Percentiles rank a stretch among this genome's conserved stretches.
Evolutionary conservation across 257 asterid genomes (phyloP).

Genomic region (Solanum etuberosum): DNA sequence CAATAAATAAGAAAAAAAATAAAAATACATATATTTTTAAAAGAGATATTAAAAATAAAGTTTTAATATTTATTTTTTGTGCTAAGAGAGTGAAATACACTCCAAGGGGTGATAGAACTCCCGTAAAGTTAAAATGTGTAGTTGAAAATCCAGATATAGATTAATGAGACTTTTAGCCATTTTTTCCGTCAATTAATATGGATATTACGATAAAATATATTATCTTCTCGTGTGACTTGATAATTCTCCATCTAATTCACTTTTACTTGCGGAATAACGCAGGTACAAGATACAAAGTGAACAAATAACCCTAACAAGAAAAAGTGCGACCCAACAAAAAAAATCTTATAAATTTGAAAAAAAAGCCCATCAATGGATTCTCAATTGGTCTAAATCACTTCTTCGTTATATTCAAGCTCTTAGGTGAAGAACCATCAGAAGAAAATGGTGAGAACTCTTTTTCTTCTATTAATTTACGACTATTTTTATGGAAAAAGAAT

Average conservation of each 20-base stretch:
- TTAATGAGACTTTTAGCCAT: too few relatives aligned
- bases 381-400: neutral
- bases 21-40: too few relatives aligned
- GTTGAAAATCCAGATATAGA: too few relatives aligned
- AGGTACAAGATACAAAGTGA: neutral
- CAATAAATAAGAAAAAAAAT: too few relatives aligned
- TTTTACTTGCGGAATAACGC: neutral
- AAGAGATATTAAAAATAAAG: too few relatives aligned
- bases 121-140: too few relatives aligned
- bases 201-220: too few relatives aligned
- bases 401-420: neutral
- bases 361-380: neutral
- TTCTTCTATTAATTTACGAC: neutral
- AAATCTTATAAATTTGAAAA: neutral
- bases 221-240: too few relatives aligned
- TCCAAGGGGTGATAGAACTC: too few relatives aligned
- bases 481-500: neutral
- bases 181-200: too few relatives aligned
- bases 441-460: neutral
- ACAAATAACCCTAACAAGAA: neutral
- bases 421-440: neutral
- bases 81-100: too few relatives aligned
- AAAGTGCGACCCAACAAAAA: neutral
- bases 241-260: fast-evolving
- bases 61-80: too few relatives aligned